These are phyloP conservation scores for Mycena leptocephala DNA, from an alignment of 768 basidiomycete genomes.

Conservation along the genomic window DNA sequence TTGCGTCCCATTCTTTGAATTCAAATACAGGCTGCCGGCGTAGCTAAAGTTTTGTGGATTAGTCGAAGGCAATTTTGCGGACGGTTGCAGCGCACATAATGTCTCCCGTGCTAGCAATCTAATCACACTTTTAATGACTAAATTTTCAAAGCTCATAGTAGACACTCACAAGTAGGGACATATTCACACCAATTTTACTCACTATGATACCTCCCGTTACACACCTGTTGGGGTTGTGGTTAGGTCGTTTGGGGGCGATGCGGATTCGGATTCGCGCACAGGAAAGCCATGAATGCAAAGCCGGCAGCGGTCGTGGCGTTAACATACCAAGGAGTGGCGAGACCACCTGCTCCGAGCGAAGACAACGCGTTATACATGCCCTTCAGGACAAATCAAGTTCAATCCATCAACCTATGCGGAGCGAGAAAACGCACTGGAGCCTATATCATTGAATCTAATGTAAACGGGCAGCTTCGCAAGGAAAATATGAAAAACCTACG, in stretches of 20 bases:
- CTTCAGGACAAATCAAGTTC: slow-evolving; percentile 9
- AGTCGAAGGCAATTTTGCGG: neutral
- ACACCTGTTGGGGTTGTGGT: too few species aligned
- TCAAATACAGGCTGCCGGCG: slow-evolving; percentile 51
- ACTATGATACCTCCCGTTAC: slow-evolving; percentile 51
- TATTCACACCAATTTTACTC: slow-evolving; percentile 50
- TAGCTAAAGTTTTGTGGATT: slow-evolving; percentile 39
- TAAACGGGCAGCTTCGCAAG: neutral
- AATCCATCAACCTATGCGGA: neutral
- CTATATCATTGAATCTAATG: slow-evolving; percentile 21
- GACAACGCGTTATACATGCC: slow-evolving; percentile 54
- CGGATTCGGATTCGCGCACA: too few species aligned
- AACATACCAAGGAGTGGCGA: slow-evolving; percentile 52
- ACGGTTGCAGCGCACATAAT: slow-evolving; percentile 41
- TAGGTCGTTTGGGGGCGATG: too few species aligned
- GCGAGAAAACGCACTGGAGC: slow-evolving; percentile 41
- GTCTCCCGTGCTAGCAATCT: slow-evolving; percentile 52
- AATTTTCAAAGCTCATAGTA: neutral
- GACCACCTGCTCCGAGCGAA: slow-evolving; percentile 49
- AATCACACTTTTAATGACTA: neutral
- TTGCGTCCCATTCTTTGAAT: slow-evolving; percentile 52
- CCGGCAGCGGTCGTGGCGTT: slow-evolving; percentile 54
- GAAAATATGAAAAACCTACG: slow-evolving; percentile 37
- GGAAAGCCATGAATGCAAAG: slow-evolving; percentile 50
- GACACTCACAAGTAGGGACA: slow-evolving; percentile 40